These are phyloP conservation scores for Cryptosporidium muris DNA, from an alignment of 169 alveolate genomes.

Conservation along the genomic window DNA sequence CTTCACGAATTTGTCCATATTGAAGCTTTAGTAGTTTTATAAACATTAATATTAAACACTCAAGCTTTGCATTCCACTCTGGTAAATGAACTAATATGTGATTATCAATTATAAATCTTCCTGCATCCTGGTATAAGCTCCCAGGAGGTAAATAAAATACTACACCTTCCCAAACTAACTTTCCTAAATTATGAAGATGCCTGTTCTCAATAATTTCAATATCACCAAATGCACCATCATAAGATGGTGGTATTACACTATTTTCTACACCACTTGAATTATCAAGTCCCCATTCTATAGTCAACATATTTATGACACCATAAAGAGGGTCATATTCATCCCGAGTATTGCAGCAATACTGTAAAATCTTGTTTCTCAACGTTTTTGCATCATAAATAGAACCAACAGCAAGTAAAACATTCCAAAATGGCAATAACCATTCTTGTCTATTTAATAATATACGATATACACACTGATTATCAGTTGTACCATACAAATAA, in stretches of 20 bases:
- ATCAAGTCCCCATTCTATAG: constrained; percentile 69
- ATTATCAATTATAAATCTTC: constrained; percentile 89
- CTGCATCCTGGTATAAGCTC: constrained; percentile 93
- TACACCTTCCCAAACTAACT: constrained; percentile 80
- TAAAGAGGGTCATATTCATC: constrained; percentile 27
- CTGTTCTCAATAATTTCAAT: constrained; percentile 85
- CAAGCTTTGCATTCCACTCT: constrained; percentile 91
- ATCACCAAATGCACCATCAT: constrained; percentile 73
- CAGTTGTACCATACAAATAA: constrained; percentile 62
- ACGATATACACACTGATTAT: constrained; percentile 56
- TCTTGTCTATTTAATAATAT: constrained; percentile 53
- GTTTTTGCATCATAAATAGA: constrained; percentile 37
- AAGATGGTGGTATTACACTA: too few species aligned
- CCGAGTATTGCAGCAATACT: constrained; percentile 34
- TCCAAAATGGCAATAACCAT: constrained; percentile 69
- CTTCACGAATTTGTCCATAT: constrained; percentile 49
- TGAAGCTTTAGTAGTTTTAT: constrained; percentile 87
- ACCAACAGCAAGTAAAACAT: constrained; percentile 57
- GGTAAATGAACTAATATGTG: constrained; percentile 93
- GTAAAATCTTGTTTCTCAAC: constrained; percentile 49
- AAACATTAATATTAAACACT: constrained; percentile 92
- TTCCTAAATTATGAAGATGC: constrained; percentile 84
- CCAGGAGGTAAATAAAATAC: constrained; percentile 85
- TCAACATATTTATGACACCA: constrained; percentile 38
- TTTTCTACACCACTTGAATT: constrained; percentile 18